Evolutionary conservation across 2,329 filamentous ascomycete genomes (phyloP), one percentile per base, ranked within the genome.

Genomic region (Geosmithia putterillii): DNA sequence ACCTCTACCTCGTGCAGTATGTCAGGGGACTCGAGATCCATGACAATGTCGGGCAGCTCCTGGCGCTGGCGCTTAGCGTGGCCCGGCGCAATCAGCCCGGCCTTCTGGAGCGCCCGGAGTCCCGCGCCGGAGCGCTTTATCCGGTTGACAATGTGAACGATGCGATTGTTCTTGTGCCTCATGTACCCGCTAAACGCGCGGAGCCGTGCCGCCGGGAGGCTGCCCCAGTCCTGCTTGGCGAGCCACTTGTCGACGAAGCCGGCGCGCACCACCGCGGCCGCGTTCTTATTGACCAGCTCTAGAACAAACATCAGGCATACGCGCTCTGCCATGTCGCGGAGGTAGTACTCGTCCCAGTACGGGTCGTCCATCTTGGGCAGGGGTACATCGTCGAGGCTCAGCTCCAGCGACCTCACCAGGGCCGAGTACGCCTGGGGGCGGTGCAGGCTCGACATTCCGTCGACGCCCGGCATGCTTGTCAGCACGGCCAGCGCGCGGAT

Each of bases 221-320:
- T 63, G 18, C 82, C 83, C 67, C 83, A 88, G 7, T 77, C 74
- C 57, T 88, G 86, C 51, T 75, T 78, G 28, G 68, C 73, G n/a
- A 89, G 70, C 84, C 84, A 89, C 44, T 75, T 77, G 47, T 81
- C 78, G 35, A 89, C 70, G 48, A 89, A 76, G 7, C 71, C 71
- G 34, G 80, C 77, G 55, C 76, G 69, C 44, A 81, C 62, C 17
- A 87, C 61, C 43, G 71, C 67, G 2, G 71, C 63, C 17, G 75
- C 71, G 50, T 76, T 74, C 47, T 74, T 73, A 46, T 69, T 70
- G n/a, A 82, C 66, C 3, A 87, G 63, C 47, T 78, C 69, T 28
- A 63, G 59, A 40, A 79, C 54, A 39, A 82, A 69, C 59, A 74
- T 67, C 40, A 82, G 67, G 46, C 73, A 77, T 20, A 76, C 67